Evolutionary conservation across 2,329 filamentous ascomycete species (phyloP).

Genomic region (Waltergamsia citrina): DNA sequence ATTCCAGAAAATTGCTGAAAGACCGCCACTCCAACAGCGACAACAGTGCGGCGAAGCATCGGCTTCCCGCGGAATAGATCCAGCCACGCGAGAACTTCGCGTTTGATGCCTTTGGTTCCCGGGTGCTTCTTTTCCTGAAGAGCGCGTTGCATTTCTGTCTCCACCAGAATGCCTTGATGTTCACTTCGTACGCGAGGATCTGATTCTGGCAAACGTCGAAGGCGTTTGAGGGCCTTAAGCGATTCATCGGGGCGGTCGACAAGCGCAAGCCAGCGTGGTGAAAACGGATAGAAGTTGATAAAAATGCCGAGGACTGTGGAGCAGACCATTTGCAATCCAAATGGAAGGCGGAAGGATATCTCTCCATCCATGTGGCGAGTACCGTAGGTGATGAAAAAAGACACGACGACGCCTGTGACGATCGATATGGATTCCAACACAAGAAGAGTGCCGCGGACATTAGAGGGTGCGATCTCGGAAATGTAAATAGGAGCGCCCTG

Average conservation of each 20-base stretch:
- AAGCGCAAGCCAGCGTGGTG: slow-evolving; percentile 33
- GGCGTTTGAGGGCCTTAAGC: slow-evolving; percentile 22
- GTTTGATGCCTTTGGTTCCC: too few relatives aligned
- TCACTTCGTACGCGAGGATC: slow-evolving; percentile 35
- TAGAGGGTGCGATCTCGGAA: slow-evolving; percentile 22
- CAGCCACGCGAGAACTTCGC: too few relatives aligned
- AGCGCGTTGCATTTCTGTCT: too few relatives aligned
- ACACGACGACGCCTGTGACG: slow-evolving; percentile 40
- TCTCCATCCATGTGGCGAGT: slow-evolving; percentile 30
- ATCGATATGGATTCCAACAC: slow-evolving; percentile 41
- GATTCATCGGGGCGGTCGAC: slow-evolving; percentile 26
- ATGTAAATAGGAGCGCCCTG: slow-evolving; percentile 17
- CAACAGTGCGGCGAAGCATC: slow-evolving; percentile 28
- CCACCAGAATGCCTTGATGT: slow-evolving; percentile 36
- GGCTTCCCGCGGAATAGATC: too few relatives aligned
- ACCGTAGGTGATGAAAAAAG: slow-evolving; percentile 45
- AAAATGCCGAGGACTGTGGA: slow-evolving; percentile 17
- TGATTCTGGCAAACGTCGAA: slow-evolving; percentile 27
- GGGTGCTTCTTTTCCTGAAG: too few relatives aligned
- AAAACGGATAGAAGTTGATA: slow-evolving; percentile 34
- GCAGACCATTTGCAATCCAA: slow-evolving; percentile 27
- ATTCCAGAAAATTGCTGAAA: slow-evolving; percentile 29
- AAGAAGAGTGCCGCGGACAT: slow-evolving; percentile 28
- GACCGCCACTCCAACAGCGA: slow-evolving; percentile 28
- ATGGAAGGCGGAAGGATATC: slow-evolving; percentile 34